Percentiles rank a stretch among this genome's conserved stretches.
These are phyloP conservation scores for Blastobotrys aristatus DNA, from an alignment of 1,139 yeast species.

Conservation along the genomic window DNA sequence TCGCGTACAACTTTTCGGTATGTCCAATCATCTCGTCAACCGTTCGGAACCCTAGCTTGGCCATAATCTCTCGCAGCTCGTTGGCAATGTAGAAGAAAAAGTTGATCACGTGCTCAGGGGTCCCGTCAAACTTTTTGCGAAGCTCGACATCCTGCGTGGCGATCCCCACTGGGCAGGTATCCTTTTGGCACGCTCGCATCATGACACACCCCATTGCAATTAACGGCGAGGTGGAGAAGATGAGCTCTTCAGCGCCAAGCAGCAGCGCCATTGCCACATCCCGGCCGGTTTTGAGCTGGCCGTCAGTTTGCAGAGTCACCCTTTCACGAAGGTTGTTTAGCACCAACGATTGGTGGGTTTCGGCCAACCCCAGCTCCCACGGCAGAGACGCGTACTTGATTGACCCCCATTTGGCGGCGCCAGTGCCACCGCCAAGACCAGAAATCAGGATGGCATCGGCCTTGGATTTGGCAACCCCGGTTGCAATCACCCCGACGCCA, in stretches of 20 bases:
- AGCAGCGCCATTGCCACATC: slow-evolving; percentile 95
- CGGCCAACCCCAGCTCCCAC: slow-evolving; percentile 98
- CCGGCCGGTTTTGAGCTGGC: slow-evolving; percentile 93
- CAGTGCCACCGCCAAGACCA: slow-evolving; percentile 99
- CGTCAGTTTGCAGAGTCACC: slow-evolving; percentile 93
- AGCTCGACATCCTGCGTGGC: slow-evolving; percentile 97
- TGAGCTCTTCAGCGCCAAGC: slow-evolving; percentile 98
- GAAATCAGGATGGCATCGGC: slow-evolving; percentile 94
- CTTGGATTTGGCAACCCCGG: slow-evolving; percentile 98
- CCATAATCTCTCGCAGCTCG: slow-evolving; percentile 90
- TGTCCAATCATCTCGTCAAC: slow-evolving; percentile 98
- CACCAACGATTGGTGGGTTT: slow-evolving; percentile 95
- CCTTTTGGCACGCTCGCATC: slow-evolving; percentile 82
- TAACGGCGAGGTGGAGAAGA: slow-evolving; percentile 94
- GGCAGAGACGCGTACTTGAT: slow-evolving; percentile 97
- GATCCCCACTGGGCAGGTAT: slow-evolving; percentile 96
- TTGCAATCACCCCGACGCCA: slow-evolving; percentile 98
- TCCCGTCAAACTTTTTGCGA: slow-evolving; percentile 88
- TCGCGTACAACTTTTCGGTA: slow-evolving; percentile 80
- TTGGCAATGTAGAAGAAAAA: slow-evolving; percentile 93
- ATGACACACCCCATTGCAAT: slow-evolving; percentile 96
- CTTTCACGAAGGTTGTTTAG: slow-evolving; percentile 93
- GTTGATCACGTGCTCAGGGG: slow-evolving; percentile 97
- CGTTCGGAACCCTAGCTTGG: slow-evolving; percentile 89
- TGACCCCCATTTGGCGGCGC: slow-evolving; percentile 98